Conservation (phyloP, 306 rosid species). For the Alnus glutinosa region DNA sequence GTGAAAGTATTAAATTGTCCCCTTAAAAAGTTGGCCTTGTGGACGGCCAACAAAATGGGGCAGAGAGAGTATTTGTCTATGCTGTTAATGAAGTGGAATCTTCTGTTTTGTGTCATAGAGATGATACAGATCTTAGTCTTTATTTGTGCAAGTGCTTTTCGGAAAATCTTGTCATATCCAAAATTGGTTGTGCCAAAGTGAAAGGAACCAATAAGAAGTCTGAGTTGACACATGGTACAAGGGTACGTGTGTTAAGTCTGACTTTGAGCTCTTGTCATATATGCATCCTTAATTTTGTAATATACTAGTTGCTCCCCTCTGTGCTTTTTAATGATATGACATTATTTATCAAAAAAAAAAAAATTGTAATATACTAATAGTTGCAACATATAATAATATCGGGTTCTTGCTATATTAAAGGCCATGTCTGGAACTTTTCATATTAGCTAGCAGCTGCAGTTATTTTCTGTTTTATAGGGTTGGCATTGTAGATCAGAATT, state of each 20-base stretch:
- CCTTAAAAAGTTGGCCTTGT: not conserved
- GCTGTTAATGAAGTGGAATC: not conserved
- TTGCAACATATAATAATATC: not conserved
- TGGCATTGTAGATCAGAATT: not conserved
- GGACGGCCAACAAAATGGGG: not conserved
- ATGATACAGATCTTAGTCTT: not conserved
- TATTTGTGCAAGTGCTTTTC: not conserved
- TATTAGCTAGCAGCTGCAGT: not conserved
- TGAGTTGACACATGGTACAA: not conserved
- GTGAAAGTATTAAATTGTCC: conserved; percentile 1
- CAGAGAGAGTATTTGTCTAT: not conserved
- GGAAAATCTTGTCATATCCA: not conserved
- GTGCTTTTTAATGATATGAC: too few species aligned
- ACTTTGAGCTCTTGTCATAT: not conserved
- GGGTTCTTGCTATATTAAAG: not conserved
- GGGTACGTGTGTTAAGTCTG: not conserved
- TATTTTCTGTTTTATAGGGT: not conserved
- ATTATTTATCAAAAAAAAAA: too few species aligned
- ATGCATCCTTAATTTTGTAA: not conserved
- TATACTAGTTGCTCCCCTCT: too few species aligned
- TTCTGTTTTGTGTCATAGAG: not conserved
- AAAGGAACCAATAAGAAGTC: not conserved
- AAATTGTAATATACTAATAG: not conserved
- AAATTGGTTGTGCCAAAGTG: not conserved
- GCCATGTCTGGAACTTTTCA: not conserved